Conservation (phyloP, 108 stramenopile species). For the Skeletonema tropicum region DNA sequence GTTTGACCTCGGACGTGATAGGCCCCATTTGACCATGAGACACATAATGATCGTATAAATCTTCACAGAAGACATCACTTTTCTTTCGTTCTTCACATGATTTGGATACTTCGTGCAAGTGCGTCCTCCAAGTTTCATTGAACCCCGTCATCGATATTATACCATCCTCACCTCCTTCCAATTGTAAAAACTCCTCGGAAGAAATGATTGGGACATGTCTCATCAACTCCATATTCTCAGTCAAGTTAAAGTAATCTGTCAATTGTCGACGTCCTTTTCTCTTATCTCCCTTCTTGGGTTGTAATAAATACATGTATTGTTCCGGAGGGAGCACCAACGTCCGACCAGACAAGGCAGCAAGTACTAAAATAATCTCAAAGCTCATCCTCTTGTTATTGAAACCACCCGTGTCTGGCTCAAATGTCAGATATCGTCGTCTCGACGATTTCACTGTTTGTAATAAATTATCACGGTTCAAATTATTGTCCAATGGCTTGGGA, state of each 20-base stretch:
- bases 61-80: conserved; percentile 39
- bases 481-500: conserved; percentile 51
- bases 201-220: conserved; percentile 62
- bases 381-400: conserved; percentile 95
- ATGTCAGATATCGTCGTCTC: conserved; percentile 7
- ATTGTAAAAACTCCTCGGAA: conserved; percentile 59
- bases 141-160: conserved; percentile 26
- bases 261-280: conserved; percentile 48
- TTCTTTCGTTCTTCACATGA: conserved; percentile 37
- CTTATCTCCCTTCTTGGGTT: conserved; percentile 47
- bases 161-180: conserved; percentile 49
- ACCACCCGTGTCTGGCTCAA: conserved; percentile 80
- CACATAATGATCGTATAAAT: conserved; percentile 46
- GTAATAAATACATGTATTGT: conserved; percentile 71
- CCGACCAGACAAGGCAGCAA: conserved; percentile 77
- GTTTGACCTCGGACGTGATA: conserved; percentile 19
- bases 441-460: conserved; percentile 13
- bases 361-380: conserved; percentile 76
- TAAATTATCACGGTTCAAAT: neutral
- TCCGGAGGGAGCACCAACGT: conserved; percentile 86
- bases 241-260: conserved; percentile 36
- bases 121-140: conserved; percentile 24
- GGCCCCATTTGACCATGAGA: conserved; percentile 22
- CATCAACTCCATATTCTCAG: conserved; percentile 48
- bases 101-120: conserved; percentile 16